phyloP scores from a whole-genome alignment of 495 filamentous ascomycete genomes.

The Hypoxylon cercidicola region DNA sequence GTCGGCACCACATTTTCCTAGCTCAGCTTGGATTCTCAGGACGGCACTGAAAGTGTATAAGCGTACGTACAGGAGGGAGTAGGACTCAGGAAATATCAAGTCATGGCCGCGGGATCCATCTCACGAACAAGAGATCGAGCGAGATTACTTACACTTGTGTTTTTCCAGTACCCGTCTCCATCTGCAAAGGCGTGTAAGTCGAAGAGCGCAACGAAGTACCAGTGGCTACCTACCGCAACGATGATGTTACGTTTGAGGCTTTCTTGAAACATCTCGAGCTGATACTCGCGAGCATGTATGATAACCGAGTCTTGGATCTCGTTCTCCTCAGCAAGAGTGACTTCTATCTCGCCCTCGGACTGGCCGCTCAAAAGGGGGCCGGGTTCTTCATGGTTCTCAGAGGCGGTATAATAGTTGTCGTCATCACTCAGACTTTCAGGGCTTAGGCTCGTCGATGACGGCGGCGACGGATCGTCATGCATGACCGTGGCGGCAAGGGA shows the following conservation, averaged over 20 bases:
- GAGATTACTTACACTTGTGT: slow-evolving; percentile 77
- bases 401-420: slow-evolving; percentile 5
- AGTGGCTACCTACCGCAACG: slow-evolving; percentile 69
- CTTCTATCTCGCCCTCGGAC: background rate
- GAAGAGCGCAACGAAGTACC: background rate
- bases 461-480: background rate
- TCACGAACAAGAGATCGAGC: background rate
- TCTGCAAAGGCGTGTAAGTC: slow-evolving; percentile 58
- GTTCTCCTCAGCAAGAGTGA: slow-evolving; percentile 1
- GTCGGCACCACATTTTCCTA: slow-evolving; percentile 67
- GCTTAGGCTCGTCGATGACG: slow-evolving; percentile 1
- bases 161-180: slow-evolving; percentile 95
- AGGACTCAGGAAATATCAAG: background rate
- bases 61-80: slow-evolving; percentile 7
- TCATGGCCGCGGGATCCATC: background rate
- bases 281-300: slow-evolving; percentile 74
- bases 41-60: slow-evolving; percentile 68
- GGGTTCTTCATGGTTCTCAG: slow-evolving; percentile 8
- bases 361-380: background rate
- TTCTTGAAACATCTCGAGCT: slow-evolving; percentile 89
- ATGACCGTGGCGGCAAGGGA: background rate
- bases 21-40: slow-evolving; percentile 76
- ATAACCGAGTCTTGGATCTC: slow-evolving; percentile 23
- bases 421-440: slow-evolving; percentile 14
- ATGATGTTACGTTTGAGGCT: slow-evolving; percentile 85